These are phyloP conservation scores for Leccinum disarticulatum DNA, from an alignment of 768 basidiomycete species.

Conservation along the genomic window DNA sequence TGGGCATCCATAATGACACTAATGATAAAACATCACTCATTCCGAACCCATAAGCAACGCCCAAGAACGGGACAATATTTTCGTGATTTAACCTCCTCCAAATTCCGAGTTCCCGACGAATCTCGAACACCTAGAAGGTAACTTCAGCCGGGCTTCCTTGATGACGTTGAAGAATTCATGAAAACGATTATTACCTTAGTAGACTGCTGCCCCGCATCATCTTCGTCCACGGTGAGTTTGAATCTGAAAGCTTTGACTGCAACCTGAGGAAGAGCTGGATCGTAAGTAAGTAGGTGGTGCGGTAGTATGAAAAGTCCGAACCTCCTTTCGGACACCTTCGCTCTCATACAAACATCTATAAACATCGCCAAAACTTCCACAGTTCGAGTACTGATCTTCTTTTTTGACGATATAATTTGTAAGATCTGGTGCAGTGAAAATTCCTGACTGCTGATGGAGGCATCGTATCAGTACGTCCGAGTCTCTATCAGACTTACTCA, in stretches of 20 bases:
- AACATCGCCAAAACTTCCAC: neutral
- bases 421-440: no score
- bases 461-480: no score
- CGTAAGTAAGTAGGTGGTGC: neutral
- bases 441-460: no score
- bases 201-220: neutral
- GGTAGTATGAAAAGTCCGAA: neutral
- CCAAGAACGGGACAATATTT: neutral
- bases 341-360: neutral
- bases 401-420: neutral
- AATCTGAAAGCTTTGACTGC: neutral
- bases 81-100: neutral
- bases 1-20: neutral
- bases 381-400: neutral
- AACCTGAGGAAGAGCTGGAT: neutral
- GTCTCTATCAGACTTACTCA: no score
- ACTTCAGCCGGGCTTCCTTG: neutral
- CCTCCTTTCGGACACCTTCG: neutral
- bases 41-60: neutral
- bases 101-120: neutral
- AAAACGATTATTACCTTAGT: neutral
- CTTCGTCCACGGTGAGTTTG: neutral
- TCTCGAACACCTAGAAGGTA: neutral
- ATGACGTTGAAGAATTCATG: neutral
- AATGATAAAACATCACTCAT: neutral